Base-by-base conservation (phyloP, 805 yeast species). In the Yamadazyma laniorum region DNA sequence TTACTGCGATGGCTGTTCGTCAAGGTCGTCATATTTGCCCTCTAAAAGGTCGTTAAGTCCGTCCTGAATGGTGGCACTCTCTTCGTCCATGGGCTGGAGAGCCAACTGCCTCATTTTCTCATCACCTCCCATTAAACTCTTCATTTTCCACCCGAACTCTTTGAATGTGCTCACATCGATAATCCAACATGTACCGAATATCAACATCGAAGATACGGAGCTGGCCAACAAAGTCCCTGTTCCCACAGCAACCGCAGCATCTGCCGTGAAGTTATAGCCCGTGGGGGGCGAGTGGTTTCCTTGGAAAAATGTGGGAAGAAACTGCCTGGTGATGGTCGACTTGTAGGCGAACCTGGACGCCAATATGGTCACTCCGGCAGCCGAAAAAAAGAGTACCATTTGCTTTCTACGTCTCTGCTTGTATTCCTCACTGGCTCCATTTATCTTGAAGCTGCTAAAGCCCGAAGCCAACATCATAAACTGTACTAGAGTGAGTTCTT, bases 221-320 rank as follows among this genome's bases (percentile, higher is more conserved):
- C 80, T 72, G 2, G 96, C 85, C 13, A 90, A 63, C 32, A 84
- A 61, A 0, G 95, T 77, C 2, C 96, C 95, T 28, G 85, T 82
- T 0, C 82, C 78, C 3, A 90, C 87, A 0, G 96, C 96, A 28
- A 80, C 79, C 23, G 87, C 77, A 2, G 96, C 96, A 57, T 89
- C 96, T 38, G 79, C 76, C 44, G 85, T 79, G 55, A 85, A 80
- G 21, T 85, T 82, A 53, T 82, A 84, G 28, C 69, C 53, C n/a
- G 79, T 70, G 4, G 96, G 96, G 2, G 95, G 95, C 40, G 78
- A 74, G 52, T 88, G 91, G 60, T 89, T 89, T 9, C 90, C 87
- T 51, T 86, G 89, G 61, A 85, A 90, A 51, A 80, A 70, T 29
- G 73, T 74, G 6, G 96, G 96, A 5, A 79, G 65, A 60, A 77